phyloP scores from a whole-genome alignment of 257 asterid genomes.

The Galeopsis tetrahit region DNA sequence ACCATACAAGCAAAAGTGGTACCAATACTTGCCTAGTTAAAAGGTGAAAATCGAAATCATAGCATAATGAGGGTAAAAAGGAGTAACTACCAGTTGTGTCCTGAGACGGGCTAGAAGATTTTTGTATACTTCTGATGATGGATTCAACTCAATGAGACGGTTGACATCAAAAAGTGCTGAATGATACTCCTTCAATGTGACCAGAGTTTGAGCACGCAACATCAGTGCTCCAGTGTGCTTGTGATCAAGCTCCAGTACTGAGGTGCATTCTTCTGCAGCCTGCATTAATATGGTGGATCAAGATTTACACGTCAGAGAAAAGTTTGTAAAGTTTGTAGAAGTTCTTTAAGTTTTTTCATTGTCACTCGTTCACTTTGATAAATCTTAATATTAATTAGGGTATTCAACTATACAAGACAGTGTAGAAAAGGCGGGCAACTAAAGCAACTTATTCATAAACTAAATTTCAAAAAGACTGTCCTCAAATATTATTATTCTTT shows the following conservation, averaged over 20 bases:
- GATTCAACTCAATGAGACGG: slow-evolving; percentile 84
- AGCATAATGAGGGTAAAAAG: slow-evolving; percentile 29
- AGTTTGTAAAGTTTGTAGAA: too few species aligned
- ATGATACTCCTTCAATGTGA: slow-evolving; percentile 88
- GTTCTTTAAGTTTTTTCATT: neutral
- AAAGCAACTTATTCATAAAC: neutral
- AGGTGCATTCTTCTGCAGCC: slow-evolving; percentile 99
- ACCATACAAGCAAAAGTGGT: slow-evolving; percentile 17
- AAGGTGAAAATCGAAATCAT: neutral
- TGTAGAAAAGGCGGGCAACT: neutral
- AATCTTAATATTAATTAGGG: neutral
- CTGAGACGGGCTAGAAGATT: slow-evolving; percentile 78
- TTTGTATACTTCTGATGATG: slow-evolving; percentile 83
- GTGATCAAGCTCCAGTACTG: slow-evolving; percentile 90
- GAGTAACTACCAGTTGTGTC: slow-evolving; percentile 73
- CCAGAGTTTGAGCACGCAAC: slow-evolving; percentile 96
- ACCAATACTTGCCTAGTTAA: slow-evolving; percentile 11
- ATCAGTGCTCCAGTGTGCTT: slow-evolving; percentile 95
- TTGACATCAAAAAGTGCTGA: slow-evolving; percentile 95
- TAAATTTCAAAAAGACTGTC: neutral
- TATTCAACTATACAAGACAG: neutral
- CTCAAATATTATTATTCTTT: neutral
- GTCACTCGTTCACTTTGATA: neutral
- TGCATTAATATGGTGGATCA: slow-evolving; percentile 39
- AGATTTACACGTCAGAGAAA: neutral